A percentile compares a stretch with the other conserved stretches of the same genome.
Conservation (phyloP, 139 green algal species). For the Chlamydomonas sp. region DNA sequence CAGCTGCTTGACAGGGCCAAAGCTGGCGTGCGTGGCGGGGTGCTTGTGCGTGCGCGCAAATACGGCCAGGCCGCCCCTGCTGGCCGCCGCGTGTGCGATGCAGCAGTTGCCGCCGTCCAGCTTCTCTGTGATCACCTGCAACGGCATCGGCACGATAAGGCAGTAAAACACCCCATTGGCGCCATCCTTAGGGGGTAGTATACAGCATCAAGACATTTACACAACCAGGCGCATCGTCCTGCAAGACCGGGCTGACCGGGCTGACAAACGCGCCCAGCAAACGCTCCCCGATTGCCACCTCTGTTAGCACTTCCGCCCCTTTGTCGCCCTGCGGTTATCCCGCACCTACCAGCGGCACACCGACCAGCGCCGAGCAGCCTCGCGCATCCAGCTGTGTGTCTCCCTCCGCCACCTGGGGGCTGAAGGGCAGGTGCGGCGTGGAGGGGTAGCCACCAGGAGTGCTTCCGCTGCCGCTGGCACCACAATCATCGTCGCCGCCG, state of each 20-base stretch:
- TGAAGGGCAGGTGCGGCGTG: constrained; percentile 46
- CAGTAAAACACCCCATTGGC: neutral
- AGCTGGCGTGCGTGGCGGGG: constrained; percentile 27
- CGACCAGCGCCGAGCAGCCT: neutral
- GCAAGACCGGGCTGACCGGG: too few relatives aligned
- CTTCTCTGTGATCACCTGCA: constrained; percentile 39
- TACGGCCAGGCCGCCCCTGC: neutral
- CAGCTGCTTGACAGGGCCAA: constrained; percentile 23
- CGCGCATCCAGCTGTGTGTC: constrained; percentile 1
- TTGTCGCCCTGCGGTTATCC: neutral
- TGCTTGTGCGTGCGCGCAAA: constrained; percentile 34
- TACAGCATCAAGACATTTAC: too few relatives aligned
- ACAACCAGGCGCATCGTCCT: too few relatives aligned
- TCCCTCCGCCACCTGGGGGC: constrained; percentile 18
- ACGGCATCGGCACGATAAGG: neutral
- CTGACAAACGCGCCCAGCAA: too few relatives aligned
- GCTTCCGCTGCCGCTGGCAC: too few relatives aligned
- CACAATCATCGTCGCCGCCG: too few relatives aligned
- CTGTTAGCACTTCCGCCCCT: too few relatives aligned
- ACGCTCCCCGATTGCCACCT: too few relatives aligned
- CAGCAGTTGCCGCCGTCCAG: constrained; percentile 46
- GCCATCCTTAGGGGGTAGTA: too few relatives aligned
- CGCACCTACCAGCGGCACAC: neutral
- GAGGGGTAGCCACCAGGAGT: constrained; percentile 1
- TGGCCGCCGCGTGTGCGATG: neutral